Conservation (phyloP, 768 basidiomycete genomes). For the Serendipita sp. region DNA sequence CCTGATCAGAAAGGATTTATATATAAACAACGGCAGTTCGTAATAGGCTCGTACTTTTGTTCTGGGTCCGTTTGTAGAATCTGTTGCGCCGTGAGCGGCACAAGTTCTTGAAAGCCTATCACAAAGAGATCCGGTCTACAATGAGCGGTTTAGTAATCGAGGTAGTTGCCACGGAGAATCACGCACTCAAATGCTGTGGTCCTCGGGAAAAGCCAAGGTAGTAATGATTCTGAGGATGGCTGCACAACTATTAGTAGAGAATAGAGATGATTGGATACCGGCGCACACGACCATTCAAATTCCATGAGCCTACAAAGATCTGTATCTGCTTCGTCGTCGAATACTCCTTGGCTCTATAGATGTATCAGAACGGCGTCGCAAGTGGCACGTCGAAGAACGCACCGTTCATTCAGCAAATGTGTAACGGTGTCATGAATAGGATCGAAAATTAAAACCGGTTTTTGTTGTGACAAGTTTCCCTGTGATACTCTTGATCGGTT, state of each 20-base stretch:
- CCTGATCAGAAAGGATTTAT: slow-evolving; percentile 30
- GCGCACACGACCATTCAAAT: slow-evolving; percentile 75
- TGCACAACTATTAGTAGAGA: slow-evolving; percentile 19
- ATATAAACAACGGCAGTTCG: neutral
- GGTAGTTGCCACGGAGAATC: neutral
- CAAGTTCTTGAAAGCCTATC: slow-evolving; percentile 92
- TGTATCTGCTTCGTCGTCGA: slow-evolving; percentile 56
- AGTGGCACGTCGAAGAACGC: slow-evolving; percentile 9
- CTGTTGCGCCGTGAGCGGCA: slow-evolving; percentile 93
- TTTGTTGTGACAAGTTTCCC: slow-evolving; percentile 86
- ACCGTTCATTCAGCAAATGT: slow-evolving; percentile 55
- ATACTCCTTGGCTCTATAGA: slow-evolving; percentile 59
- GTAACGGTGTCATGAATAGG: slow-evolving; percentile 84
- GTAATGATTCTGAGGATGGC: slow-evolving; percentile 64
- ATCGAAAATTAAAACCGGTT: slow-evolving; percentile 81
- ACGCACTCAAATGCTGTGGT: slow-evolving; percentile 36
- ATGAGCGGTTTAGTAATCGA: slow-evolving; percentile 9
- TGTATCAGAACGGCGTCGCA: slow-evolving; percentile 5
- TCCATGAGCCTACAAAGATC: slow-evolving; percentile 89
- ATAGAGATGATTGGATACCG: neutral
- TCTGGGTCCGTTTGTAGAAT: slow-evolving; percentile 93
- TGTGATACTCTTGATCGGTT: slow-evolving; percentile 21
- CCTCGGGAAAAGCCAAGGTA: slow-evolving; percentile 82
- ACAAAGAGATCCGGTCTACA: slow-evolving; percentile 76
- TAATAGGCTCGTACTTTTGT: slow-evolving; percentile 41